Conservation (phyloP, 257 asterid species). For the Echites panduratus region DNA sequence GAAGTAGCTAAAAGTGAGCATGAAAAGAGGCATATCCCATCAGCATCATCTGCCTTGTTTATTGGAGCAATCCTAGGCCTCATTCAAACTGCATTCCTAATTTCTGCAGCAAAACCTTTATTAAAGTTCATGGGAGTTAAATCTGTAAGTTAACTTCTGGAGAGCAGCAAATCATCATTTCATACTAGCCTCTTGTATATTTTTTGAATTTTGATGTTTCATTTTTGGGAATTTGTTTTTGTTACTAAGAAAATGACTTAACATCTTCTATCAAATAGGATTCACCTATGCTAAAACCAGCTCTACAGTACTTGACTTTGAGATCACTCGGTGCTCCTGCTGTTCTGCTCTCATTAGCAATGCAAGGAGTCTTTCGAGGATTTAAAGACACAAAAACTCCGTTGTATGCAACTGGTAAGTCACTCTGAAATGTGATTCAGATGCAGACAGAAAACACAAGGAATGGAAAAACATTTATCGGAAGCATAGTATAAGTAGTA, state of each 20-base stretch:
- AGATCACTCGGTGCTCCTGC: constrained; percentile 83
- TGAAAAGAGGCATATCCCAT: constrained; percentile 55
- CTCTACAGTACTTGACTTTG: constrained; percentile 51
- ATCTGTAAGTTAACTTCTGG: constrained; percentile 33
- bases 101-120: constrained; percentile 50
- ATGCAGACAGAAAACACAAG: neutral
- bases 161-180: neutral
- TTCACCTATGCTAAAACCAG: constrained; percentile 54
- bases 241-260: neutral
- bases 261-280: constrained; percentile 25
- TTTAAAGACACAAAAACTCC: constrained; percentile 76
- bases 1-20: constrained; percentile 26
- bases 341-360: constrained; percentile 65
- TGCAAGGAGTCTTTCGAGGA: constrained; percentile 86
- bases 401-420: constrained; percentile 57
- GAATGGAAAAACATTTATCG: neutral
- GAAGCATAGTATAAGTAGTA: neutral
- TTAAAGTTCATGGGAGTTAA: constrained; percentile 71
- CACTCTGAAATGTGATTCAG: neutral
- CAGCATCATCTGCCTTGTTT: constrained; percentile 66
- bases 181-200: neutral
- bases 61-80: constrained; percentile 65
- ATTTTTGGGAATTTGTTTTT: neutral
- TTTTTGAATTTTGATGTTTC: neutral
- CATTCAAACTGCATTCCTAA: constrained; percentile 50